These are phyloP conservation scores for Paraphysoderma sedebokerense DNA, from an alignment of 371 early-diverging fungal genomes.

Conservation along the genomic window DNA sequence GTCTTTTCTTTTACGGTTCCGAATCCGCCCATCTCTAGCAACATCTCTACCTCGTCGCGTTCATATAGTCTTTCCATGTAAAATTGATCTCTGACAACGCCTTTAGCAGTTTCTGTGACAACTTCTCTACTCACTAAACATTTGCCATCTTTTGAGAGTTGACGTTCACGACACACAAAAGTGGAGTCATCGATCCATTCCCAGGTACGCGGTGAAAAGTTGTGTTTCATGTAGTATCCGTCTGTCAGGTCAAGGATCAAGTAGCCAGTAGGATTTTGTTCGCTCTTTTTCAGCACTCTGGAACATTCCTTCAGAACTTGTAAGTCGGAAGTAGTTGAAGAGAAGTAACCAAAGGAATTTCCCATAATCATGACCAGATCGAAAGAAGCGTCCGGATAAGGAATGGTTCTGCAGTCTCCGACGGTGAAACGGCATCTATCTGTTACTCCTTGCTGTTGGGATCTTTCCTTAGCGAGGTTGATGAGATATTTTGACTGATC, in stretches of 20 bases:
- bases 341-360: slow-evolving; percentile 1
- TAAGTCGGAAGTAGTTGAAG: slow-evolving; percentile 11
- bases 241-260: slow-evolving; percentile 35
- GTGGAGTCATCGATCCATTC: slow-evolving; percentile 42
- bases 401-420: slow-evolving; percentile 38
- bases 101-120: slow-evolving; percentile 20
- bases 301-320: slow-evolving; percentile 22
- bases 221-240: slow-evolving; percentile 29
- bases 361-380: slow-evolving; percentile 35
- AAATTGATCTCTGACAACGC: slow-evolving; percentile 43
- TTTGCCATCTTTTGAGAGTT: slow-evolving; percentile 23
- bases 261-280: too few relatives aligned
- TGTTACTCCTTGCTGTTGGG: slow-evolving; percentile 1
- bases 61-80: slow-evolving; percentile 37
- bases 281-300: slow-evolving; percentile 23
- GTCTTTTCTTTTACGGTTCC: slow-evolving; percentile 1
- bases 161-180: slow-evolving; percentile 42
- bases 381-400: slow-evolving; percentile 21
- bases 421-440: slow-evolving; percentile 21
- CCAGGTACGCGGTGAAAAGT: slow-evolving; percentile 30
- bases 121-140: slow-evolving; percentile 34
- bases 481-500: slow-evolving; percentile 37
- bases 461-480: slow-evolving; percentile 22
- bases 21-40: slow-evolving; percentile 3
- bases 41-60: slow-evolving; percentile 15